Base-by-base conservation (phyloP, 1,284 basidiomycete species). In the Xerocomus nothofagi region DNA sequence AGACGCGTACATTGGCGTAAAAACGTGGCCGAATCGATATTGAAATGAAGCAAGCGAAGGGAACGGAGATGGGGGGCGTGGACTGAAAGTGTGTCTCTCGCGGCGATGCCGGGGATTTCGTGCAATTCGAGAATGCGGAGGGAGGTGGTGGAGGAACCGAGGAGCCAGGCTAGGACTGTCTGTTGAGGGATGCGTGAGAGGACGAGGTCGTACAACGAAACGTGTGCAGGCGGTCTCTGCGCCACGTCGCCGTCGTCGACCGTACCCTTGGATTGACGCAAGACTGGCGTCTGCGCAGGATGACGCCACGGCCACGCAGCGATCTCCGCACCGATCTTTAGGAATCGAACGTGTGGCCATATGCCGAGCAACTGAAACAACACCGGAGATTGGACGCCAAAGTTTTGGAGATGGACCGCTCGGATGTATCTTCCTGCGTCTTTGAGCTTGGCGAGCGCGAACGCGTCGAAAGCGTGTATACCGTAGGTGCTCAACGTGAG, bases 331-430 rank as follows among this genome's bases (percentile, higher is more conserved):
- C 68, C 71, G 15, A 79, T 46, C 32, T 65, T 65, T 40, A 79
- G 65, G 58, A 74, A 76, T 12, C 58, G 60, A 46, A 77, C 52
- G 21, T 58, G 63, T 0, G 72, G 68, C 63, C 74, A 74, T 32
- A 74, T 58, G 1, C 59, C 59, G 11, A 79, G 61, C 0, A 79
- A 62, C 44, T 78, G 72, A 49, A 73, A 78, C 6, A 77, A 50
- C 17, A 76, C 62, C 8, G 73, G 75, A 4, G 75, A 77, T 56
- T 76, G 75, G 1, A 73, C 62, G 32, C 74, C 72, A 46, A 67
- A 73, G 1, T 57, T 44, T 14, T 63, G 51, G n/a, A 78, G 50
- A 36, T 59, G 62, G 34, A 79, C 57, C 2, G 76, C 67, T n/a
- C 71, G 69, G 26, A 77, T 60, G 24, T 47, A 43, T 37, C 58